Base-by-base conservation (phyloP, 2,329 filamentous ascomycete species). In the Dactylonectria macrodidyma region DNA sequence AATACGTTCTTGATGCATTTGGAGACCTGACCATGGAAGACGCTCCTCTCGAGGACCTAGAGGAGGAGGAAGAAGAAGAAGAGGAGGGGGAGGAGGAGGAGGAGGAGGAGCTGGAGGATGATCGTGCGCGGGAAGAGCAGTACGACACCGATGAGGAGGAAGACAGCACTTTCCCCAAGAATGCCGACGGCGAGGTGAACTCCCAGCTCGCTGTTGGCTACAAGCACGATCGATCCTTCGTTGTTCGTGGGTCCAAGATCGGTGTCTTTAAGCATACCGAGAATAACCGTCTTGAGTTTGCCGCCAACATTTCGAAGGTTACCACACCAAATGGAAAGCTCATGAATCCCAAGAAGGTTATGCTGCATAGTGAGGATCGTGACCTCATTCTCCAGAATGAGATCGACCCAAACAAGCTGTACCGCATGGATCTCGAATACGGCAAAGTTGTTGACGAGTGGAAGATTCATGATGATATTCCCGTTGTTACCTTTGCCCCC, bases 391-490 rank as follows among this genome's bases (percentile, higher is more conserved):
- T 98, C 65, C 95, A 98, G 80, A 95, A 97, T 75, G 86, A 87
- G 56, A 80, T 91, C 59, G 92, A 98, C 72, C 94, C 95, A 1
- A 95, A 97, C 84, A 95, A 94, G 59, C 88, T 99, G 1, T 99
- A 95, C 80, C 93, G 94, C 52, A 98, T 99, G 96, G 96, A 99
- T 82, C 87, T 99, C 51, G 95, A 99, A 81, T 97, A 97, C 75
- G 96, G 96, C 73, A 98, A 98, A 84, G 93, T 99, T 41, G 95
- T 98, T 2, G 96, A 99, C 77, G 96, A 99, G 81, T 99, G 96
- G 96, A 97, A 97, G 75, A 89, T 99, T 14, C 95, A 99, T 78
- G 95, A 99, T 70, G 94, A 98, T 78, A 98, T 99, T 62, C 92
- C 94, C 0, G 93, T 98, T 68, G 91, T 93, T 62, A 96, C 92